Base-by-base conservation (phyloP, 768 basidiomycete species). In the Podaxis sp. region DNA sequence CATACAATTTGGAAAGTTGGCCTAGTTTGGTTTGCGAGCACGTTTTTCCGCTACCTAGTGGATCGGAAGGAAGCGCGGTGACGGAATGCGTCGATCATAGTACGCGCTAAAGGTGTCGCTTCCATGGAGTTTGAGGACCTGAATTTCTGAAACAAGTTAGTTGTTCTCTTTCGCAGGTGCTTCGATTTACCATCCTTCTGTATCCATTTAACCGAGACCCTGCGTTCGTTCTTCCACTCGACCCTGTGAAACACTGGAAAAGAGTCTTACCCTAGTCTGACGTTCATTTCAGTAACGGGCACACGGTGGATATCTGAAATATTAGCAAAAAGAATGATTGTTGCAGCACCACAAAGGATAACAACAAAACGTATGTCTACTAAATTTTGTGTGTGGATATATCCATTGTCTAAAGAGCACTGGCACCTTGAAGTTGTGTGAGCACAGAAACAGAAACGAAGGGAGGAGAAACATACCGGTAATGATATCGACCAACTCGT, bases 401-500 rank as follows among this genome's bases (percentile, higher is more conserved):
- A 3, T 36, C 33, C 60, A 9, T 48, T 57, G 61, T 67, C 72
- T 77, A 80, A 68, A 80, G 73, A 69, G 80, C 80, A 69, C 77
- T 78, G 59, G 80, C 80, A 77, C 79, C 79, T 80, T 66, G 59
- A 33, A 38, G 36, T 46, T 38, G 24, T 42, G 33, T 49, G 24
- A 48, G 12, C 17, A 42, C 2, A 2, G 28, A 48, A 12, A 17
- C 4, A 24, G 26, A 9, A 62, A 8, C 6, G 26, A 46, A 42
- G 26, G 48, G 54, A 46, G 24, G 7, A n/a, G 61, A 5, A 63
- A 76, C 84, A 68, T 63, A 93, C 93, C 93, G 68, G 93, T 95
- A 70, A 93, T 94, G 68, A 94, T 93, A 76, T 94, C 93, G 66
- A 94, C 91, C 71, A 94, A 80, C 79, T 96, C 94, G 80, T 95